These are phyloP conservation scores for Simplicillium sp. DNA, from an alignment of 2,329 filamentous ascomycete genomes.

Conservation along the genomic window DNA sequence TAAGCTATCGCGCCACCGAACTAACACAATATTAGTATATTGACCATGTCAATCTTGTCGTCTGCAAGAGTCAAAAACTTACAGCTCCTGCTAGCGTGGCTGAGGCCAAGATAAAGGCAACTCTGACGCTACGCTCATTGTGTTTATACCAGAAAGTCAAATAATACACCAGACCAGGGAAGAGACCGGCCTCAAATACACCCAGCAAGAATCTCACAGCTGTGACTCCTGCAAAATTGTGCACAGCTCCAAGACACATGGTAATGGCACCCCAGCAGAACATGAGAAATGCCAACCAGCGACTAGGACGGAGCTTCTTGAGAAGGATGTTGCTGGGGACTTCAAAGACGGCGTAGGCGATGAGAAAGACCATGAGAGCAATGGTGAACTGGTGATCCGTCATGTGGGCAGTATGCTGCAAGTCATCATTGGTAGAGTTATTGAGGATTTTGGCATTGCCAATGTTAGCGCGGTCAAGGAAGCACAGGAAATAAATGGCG, in stretches of 20 bases:
- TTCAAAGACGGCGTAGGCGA: conserved; percentile 52
- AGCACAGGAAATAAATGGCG: conserved; percentile 56
- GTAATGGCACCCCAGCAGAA: conserved; percentile 59
- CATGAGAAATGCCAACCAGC: conserved; percentile 59
- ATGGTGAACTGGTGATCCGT: conserved; percentile 50
- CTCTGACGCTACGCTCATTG: conserved; percentile 59
- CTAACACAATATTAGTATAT: conserved; percentile 10
- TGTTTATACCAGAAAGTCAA: conserved; percentile 68
- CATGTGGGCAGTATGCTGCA: conserved; percentile 53
- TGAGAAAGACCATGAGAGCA: conserved; percentile 50
- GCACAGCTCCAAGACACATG: conserved; percentile 54
- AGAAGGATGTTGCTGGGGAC: conserved; percentile 58
- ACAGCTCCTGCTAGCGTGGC: conserved; percentile 60
- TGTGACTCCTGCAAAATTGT: conserved; percentile 53
- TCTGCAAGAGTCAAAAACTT: no score
- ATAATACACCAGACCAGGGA: conserved; percentile 58
- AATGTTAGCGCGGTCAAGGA: conserved; percentile 60
- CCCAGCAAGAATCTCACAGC: conserved; percentile 60
- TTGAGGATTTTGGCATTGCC: conserved; percentile 62
- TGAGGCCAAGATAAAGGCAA: conserved; percentile 60
- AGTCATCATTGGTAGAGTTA: conserved; percentile 46
- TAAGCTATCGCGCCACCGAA: conserved; percentile 67
- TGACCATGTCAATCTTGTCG: no score
- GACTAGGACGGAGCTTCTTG: conserved; percentile 51
- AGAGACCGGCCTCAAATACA: conserved; percentile 60